Conservation (phyloP, 2,329 filamentous ascomycete genomes). For the Emmonsia crescens region DNA sequence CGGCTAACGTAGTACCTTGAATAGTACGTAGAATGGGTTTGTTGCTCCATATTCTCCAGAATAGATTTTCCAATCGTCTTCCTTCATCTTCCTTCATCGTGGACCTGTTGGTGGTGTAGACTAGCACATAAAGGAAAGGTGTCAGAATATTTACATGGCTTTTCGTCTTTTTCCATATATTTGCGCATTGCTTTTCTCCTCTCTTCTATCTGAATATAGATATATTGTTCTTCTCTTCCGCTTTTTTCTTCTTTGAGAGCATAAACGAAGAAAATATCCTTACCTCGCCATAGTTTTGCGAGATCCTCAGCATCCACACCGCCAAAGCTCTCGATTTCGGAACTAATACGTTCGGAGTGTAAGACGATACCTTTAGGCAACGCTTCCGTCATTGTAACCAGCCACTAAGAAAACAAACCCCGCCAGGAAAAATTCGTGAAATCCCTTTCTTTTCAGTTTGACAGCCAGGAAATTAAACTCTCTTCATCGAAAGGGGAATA, state of each 20-base stretch:
- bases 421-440: background rate
- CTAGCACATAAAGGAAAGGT: constrained; percentile 19
- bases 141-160: background rate
- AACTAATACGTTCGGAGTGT: constrained; percentile 27
- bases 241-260: background rate
- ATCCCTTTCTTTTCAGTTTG: constrained; percentile 1
- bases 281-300: constrained; percentile 41
- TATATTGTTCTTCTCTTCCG: background rate
- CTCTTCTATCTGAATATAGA: background rate
- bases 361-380: constrained; percentile 31
- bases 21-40: constrained; percentile 27
- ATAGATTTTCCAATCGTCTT: constrained; percentile 40
- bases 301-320: constrained; percentile 32
- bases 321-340: constrained; percentile 27
- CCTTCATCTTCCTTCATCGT: constrained; percentile 32
- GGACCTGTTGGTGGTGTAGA: constrained; percentile 36
- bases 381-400: constrained; percentile 26
- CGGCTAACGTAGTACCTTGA: constrained; percentile 30
- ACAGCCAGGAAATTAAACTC: background rate
- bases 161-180: background rate
- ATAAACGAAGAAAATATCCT: constrained; percentile 10
- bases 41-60: constrained; percentile 43
- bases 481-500: background rate
- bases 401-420: background rate
- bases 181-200: background rate